Evolutionary conservation across 805 yeast species (phyloP), one percentile per base, ranked within the genome.

Genomic region (Metschnikowia picachoensis): DNA sequence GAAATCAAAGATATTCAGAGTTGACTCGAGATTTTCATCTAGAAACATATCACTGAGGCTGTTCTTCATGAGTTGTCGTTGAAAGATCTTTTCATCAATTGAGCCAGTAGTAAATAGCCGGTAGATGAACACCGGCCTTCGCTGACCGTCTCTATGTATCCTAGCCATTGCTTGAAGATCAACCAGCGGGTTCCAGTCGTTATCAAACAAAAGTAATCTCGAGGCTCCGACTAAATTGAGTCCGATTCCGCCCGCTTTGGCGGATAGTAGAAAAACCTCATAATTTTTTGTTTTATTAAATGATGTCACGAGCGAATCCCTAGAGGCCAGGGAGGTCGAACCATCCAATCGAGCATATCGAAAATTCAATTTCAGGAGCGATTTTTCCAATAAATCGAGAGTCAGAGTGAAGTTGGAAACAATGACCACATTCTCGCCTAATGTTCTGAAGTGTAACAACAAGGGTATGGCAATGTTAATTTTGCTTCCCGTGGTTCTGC

Each of bases 91-190:
- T 61, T 94, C 99, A 61, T 94, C 99, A 31, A 90, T 85, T 45
- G 91, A 82, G 0, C 98, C 99, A 0, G 95, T 82, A 0, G 96
- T 85, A 36, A 94, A 66, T 15, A 94, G 64, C 53, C 99, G 74
- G 60, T 94, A 94, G 29, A 92, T 82, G 60, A 70, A 84, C 10
- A 90, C 94, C 0, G 88, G 88, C 39, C 67, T 76, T 39, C 66
- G 78, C 61, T 94, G 99, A 0, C 99, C 99, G 62, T 92, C 97
- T 57, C 99, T 73, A 60, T 92, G 96, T 7, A 94, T 83, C 51
- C 99, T 70, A 1, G 97, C 96, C 95, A 92, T 87, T 0, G 97
- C 96, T 62, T 94, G 99, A 30, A 86, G 63, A 60, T 94, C 99
- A 11, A 84, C 76, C 0, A 97, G 80, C 0, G 99, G 99, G 53